phyloP scores from a whole-genome alignment of 352 stramenopile genomes.

The Pythium inflatum region DNA sequence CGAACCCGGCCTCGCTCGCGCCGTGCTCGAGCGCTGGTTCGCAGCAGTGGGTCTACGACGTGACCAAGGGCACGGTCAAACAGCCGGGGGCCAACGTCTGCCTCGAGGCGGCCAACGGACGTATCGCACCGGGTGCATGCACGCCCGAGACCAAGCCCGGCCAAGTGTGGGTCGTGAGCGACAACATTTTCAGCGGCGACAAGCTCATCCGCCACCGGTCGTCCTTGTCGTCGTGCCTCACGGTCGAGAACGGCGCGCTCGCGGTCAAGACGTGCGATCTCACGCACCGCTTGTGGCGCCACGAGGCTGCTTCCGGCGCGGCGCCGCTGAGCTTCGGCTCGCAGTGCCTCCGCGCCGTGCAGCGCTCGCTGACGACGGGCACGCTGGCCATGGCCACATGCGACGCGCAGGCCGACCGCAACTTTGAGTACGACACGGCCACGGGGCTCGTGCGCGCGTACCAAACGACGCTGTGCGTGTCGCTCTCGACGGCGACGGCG shows the following conservation, averaged over 20 bases:
- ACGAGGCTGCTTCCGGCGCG: neutral
- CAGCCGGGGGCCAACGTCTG: neutral
- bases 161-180: neutral
- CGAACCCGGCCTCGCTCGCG: neutral
- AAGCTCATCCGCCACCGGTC: constrained; percentile 8
- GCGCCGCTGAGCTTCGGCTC: neutral
- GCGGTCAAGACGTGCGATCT: constrained; percentile 3
- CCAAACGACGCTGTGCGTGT: constrained; percentile 6
- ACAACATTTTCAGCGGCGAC: neutral
- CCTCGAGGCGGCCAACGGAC: neutral
- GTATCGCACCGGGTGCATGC: neutral
- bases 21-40: neutral
- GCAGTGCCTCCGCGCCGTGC: neutral
- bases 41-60: constrained; percentile 3
- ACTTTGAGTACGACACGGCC: constrained; percentile 18
- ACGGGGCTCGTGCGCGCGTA: constrained; percentile 8
- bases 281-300: constrained; percentile 1
- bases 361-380: neutral
- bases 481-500: neutral
- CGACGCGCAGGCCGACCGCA: neutral
- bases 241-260: neutral
- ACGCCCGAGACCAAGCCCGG: neutral
- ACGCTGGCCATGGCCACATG: constrained; percentile 1
- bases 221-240: neutral
- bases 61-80: neutral